Percentiles rank a stretch among this genome's conserved stretches.
phyloP scores from a whole-genome alignment of 148 eudicot species.

The Drosera capensis region DNA sequence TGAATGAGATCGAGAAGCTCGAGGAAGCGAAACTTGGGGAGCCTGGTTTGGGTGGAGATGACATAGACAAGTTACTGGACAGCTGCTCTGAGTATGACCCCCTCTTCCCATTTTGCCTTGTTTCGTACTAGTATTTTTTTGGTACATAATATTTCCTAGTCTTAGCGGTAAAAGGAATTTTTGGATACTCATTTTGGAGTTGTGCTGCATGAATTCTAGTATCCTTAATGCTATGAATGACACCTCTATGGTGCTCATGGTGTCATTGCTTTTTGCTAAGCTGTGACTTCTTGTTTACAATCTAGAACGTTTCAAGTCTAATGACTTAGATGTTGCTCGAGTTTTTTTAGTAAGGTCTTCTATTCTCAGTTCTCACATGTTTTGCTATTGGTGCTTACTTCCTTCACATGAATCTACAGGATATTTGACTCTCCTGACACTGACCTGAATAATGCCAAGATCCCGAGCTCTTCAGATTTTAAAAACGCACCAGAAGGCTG shows the following conservation, averaged over 20 bases:
- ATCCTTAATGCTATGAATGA: too few species aligned
- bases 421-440: constrained; percentile 61
- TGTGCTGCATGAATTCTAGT: too few species aligned
- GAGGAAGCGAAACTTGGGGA: constrained; percentile 65
- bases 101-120: neutral
- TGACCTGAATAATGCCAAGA: constrained; percentile 33
- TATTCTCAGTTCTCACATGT: too few species aligned
- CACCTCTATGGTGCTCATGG: neutral
- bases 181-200: too few species aligned
- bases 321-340: too few species aligned
- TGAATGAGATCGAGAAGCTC: constrained; percentile 64
- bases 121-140: neutral
- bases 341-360: too few species aligned
- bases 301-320: too few species aligned
- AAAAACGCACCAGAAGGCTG: constrained; percentile 95
- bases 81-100: constrained; percentile 67
- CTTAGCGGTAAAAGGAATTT: neutral
- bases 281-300: too few species aligned
- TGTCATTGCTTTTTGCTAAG: neutral
- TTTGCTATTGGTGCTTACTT: neutral
- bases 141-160: neutral
- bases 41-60: constrained; percentile 23
- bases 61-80: constrained; percentile 67
- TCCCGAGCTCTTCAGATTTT: constrained; percentile 38
- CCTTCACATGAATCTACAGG: constrained; percentile 24